phyloP scores from a whole-genome alignment of 108 stramenopile species.

The Pseudonitzschia pungens region DNA sequence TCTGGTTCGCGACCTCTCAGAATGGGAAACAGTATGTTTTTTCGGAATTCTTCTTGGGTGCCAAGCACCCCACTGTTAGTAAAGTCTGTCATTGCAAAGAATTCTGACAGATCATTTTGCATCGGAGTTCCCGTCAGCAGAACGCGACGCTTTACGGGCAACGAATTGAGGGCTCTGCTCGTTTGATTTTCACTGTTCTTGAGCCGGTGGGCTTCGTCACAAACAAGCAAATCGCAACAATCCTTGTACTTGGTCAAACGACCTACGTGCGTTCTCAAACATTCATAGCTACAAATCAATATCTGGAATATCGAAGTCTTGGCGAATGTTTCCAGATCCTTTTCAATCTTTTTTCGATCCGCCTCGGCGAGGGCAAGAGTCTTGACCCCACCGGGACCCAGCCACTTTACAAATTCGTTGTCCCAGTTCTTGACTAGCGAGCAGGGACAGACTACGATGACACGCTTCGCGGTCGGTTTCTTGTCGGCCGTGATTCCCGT shows the following conservation, averaged over 20 bases:
- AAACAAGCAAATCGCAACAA: constrained; percentile 94
- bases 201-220: constrained; percentile 98
- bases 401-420: constrained; percentile 98
- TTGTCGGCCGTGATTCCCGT: constrained; percentile 83
- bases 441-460: constrained; percentile 96
- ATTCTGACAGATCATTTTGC: constrained; percentile 90
- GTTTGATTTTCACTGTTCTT: constrained; percentile 98
- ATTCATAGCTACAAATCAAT: constrained; percentile 93
- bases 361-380: constrained; percentile 85
- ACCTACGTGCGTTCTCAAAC: constrained; percentile 88
- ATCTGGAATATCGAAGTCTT: constrained; percentile 81
- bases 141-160: constrained; percentile 88
- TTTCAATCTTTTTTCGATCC: constrained; percentile 81
- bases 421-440: constrained; percentile 98
- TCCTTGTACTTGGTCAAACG: constrained; percentile 70
- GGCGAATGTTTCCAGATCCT: constrained; percentile 80
- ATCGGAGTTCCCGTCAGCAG: constrained; percentile 61
- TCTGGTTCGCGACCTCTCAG: constrained; percentile 94
- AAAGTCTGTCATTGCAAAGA: constrained; percentile 98
- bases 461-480: constrained; percentile 81
- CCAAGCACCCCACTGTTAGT: constrained; percentile 92
- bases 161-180: constrained; percentile 73
- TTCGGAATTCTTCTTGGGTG: constrained; percentile 84
- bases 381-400: constrained; percentile 80
- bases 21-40: constrained; percentile 71